Percentiles rank a stretch among this genome's conserved stretches.
These are phyloP conservation scores for Pythium periplocum DNA, from an alignment of 352 stramenopile species.

Conservation along the genomic window DNA sequence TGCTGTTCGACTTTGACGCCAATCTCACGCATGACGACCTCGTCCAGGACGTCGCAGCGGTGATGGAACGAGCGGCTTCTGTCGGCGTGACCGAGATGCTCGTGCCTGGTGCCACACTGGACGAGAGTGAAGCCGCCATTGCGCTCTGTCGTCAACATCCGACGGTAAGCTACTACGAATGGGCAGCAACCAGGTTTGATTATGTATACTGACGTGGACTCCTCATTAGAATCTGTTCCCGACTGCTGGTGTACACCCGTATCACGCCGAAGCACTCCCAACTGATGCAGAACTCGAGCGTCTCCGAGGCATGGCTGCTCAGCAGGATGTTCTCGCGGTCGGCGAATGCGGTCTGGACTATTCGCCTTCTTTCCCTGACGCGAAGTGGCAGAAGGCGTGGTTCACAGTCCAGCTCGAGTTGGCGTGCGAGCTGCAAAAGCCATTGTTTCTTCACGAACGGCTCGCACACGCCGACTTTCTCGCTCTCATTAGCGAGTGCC, in stretches of 20 bases:
- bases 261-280: slow-evolving; percentile 48
- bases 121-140: slow-evolving; percentile 55
- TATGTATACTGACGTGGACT: neutral
- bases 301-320: slow-evolving; percentile 27
- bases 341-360: slow-evolving; percentile 84
- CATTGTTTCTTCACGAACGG: slow-evolving; percentile 81
- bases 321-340: slow-evolving; percentile 38
- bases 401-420: slow-evolving; percentile 61
- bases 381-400: slow-evolving; percentile 47
- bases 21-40: slow-evolving; percentile 78
- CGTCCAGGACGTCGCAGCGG: slow-evolving; percentile 20
- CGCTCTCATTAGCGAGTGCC: slow-evolving; percentile 49
- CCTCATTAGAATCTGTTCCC: slow-evolving; percentile 41
- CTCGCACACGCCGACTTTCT: slow-evolving; percentile 76
- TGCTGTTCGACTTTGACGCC: slow-evolving; percentile 80
- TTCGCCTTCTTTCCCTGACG: slow-evolving; percentile 46
- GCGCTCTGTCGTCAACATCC: slow-evolving; percentile 45
- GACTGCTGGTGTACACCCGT: slow-evolving; percentile 75
- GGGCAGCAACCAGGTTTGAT: neutral
- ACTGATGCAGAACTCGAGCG: slow-evolving; percentile 24
- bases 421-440: slow-evolving; percentile 58
- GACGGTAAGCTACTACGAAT: slow-evolving; percentile 10
- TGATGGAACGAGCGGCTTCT: slow-evolving; percentile 31
- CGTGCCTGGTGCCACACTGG: slow-evolving; percentile 63
- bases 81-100: slow-evolving; percentile 66